A percentile compares a stretch with the other conserved stretches of the same genome.
Conservation (phyloP, 306 rosid species). For the Sindora glabra region DNA sequence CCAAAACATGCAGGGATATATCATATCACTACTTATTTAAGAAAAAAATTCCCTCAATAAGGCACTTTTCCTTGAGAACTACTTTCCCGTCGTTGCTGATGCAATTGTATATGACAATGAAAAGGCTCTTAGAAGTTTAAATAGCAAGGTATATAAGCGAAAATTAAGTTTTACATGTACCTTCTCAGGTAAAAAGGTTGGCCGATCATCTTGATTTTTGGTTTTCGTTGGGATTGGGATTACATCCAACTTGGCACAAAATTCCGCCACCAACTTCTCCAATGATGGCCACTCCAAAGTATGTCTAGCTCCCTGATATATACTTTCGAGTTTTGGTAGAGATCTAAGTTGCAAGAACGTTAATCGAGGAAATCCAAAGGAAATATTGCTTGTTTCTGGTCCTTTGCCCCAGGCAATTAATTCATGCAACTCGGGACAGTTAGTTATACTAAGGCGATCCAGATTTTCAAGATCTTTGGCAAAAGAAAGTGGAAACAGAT, state of each 20-base stretch:
- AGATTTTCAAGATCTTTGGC: background rate
- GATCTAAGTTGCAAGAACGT: rapidly evolving
- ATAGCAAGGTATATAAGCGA: too few species aligned
- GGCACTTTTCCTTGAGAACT: too few species aligned
- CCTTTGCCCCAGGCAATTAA: background rate
- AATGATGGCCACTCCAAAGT: background rate
- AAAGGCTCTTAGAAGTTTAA: too few species aligned
- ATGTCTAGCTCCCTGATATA: background rate
- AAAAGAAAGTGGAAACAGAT: background rate
- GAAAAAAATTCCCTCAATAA: too few species aligned
- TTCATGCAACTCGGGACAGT: background rate
- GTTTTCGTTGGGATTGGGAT: too few species aligned
- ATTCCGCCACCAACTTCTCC: background rate
- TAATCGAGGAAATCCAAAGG: background rate
- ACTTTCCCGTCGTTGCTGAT: too few species aligned
- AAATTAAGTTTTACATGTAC: too few species aligned
- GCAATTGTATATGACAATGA: too few species aligned
- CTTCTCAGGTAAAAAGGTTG: background rate
- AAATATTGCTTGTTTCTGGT: background rate
- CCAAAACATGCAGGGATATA: too few species aligned
- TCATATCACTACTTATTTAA: too few species aligned
- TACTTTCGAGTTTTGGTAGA: background rate
- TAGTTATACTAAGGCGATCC: background rate
- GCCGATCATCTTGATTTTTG: background rate
- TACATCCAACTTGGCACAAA: background rate